Evolutionary conservation across 371 early-diverging fungal genomes (phyloP).

Genomic region (Catenaria anguillulae): DNA sequence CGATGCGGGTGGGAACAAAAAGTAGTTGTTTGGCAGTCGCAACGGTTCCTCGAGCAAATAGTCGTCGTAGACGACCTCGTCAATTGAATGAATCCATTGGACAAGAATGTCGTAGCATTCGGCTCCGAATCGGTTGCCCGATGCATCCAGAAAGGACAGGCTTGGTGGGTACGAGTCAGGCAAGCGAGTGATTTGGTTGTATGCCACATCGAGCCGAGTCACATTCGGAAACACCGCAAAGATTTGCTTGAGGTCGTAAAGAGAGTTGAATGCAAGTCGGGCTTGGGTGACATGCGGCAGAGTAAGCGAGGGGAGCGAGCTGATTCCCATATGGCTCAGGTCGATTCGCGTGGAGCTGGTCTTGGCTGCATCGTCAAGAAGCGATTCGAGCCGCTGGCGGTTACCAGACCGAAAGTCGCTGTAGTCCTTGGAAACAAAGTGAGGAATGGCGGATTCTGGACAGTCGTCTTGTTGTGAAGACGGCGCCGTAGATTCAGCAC

Average conservation of each 20-base stretch:
- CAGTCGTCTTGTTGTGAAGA: no score
- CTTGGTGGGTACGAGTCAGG: neutral
- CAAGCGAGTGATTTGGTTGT: neutral
- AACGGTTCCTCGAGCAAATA: neutral
- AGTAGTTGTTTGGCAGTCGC: neutral
- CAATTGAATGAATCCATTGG: no score
- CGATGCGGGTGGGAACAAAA: neutral
- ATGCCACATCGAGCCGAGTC: neutral
- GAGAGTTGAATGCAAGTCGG: neutral
- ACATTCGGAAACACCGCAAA: neutral
- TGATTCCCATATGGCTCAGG: neutral
- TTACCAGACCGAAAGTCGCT: neutral
- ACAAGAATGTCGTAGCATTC: no score
- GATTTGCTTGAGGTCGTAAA: neutral
- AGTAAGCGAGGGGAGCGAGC: neutral
- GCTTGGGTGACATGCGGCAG: neutral
- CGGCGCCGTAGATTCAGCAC: neutral
- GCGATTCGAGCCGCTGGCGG: neutral
- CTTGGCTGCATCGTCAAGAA: neutral
- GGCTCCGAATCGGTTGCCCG: no score
- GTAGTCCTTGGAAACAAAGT: neutral
- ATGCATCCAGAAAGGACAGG: neutral
- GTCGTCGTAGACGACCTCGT: neutral
- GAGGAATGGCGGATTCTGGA: neutral
- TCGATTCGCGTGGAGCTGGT: neutral